A percentile compares a stretch with the other conserved stretches of the same genome.
phyloP scores from a whole-genome alignment of 2,329 filamentous ascomycete species.

The Emergomyces africanus region DNA sequence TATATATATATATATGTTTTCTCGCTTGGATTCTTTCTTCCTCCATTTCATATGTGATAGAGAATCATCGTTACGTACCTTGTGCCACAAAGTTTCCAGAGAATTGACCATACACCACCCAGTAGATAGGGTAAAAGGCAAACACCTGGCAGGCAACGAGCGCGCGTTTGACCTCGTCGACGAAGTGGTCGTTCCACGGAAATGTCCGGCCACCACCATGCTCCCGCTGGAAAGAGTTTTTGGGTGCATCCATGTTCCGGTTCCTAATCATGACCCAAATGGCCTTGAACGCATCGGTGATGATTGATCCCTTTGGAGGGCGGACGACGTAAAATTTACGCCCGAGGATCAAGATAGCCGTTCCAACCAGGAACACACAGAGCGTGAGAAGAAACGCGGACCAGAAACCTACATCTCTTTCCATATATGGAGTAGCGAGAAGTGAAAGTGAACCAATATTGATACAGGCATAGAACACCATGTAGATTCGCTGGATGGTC shows the following conservation, averaged over 20 bases:
- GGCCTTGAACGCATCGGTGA: constrained; percentile 52
- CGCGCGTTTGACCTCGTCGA: constrained; percentile 58
- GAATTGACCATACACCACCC: constrained; percentile 57
- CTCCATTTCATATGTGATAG: too few species aligned
- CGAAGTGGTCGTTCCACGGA: constrained; percentile 56
- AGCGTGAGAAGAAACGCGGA: constrained; percentile 50
- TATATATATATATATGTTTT: not conserved
- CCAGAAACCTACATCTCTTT: constrained; percentile 55
- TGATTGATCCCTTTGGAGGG: constrained; percentile 49
- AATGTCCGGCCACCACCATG: constrained; percentile 33
- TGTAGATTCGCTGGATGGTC: constrained; percentile 57
- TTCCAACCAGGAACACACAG: constrained; percentile 50
- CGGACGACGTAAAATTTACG: constrained; percentile 35
- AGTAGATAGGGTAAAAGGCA: constrained; percentile 56
- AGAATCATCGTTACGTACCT: constrained; percentile 20
- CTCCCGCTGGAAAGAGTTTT: constrained; percentile 50
- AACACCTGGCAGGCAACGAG: constrained; percentile 59
- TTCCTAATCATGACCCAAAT: constrained; percentile 43
- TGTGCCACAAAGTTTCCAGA: constrained; percentile 56
- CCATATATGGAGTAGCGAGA: constrained; percentile 55
- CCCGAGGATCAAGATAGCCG: constrained; percentile 40
- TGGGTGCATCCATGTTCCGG: constrained; percentile 48
- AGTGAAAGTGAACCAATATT: constrained; percentile 59
- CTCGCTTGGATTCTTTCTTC: constrained; percentile 9
- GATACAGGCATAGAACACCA: constrained; percentile 63